phyloP scores from a whole-genome alignment of 306 rosid genomes.

The Cajanus cajan region DNA sequence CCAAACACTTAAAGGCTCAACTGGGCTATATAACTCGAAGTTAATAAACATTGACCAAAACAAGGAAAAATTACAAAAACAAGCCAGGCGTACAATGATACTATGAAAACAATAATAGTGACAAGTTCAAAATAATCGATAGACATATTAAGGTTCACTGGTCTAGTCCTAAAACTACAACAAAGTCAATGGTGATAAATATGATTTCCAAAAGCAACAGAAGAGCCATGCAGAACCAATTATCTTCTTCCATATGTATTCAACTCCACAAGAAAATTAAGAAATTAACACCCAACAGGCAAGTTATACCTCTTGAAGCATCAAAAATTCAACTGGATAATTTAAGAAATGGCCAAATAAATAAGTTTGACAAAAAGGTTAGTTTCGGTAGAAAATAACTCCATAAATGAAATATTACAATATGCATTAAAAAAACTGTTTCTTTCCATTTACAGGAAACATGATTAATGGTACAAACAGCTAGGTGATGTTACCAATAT shows the following conservation, averaged over 20 bases:
- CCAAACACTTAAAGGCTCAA: neutral
- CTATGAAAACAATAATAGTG: neutral
- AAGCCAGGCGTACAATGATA: neutral
- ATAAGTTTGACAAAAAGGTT: neutral
- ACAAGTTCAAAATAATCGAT: neutral
- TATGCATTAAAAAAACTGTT: conserved; percentile 4
- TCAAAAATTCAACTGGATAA: neutral
- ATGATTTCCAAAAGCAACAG: conserved; percentile 1
- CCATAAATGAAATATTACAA: neutral
- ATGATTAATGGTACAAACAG: conserved; percentile 13
- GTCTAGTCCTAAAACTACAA: neutral
- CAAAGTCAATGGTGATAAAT: neutral
- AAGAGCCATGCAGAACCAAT: neutral
- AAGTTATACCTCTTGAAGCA: neutral
- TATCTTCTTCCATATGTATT: neutral
- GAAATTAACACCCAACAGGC: neutral
- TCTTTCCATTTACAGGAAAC: neutral
- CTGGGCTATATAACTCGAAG: neutral
- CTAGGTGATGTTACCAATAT: neutral
- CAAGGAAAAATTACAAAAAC: neutral
- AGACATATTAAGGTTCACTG: neutral
- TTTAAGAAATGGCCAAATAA: neutral
- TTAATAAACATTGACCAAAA: neutral
- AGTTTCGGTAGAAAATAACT: neutral
- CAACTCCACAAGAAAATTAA: neutral